A percentile compares a stretch with the other conserved stretches of the same genome.
phyloP scores from a whole-genome alignment of 1,139 yeast genomes.

The Sugiyamaella xylanicola region DNA sequence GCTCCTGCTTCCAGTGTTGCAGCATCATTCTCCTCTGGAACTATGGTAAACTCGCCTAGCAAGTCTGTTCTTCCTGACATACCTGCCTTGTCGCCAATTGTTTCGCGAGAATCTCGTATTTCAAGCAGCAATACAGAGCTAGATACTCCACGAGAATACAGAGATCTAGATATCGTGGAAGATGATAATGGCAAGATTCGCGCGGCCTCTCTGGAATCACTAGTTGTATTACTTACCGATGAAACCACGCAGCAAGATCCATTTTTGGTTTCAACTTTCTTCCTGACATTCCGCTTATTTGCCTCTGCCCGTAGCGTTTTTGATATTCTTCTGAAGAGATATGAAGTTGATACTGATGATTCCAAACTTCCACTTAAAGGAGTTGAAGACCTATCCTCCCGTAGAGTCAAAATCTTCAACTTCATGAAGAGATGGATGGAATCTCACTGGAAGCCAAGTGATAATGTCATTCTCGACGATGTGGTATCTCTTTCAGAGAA shows the following conservation, averaged over 20 bases:
- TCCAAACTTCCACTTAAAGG: conserved; percentile 33
- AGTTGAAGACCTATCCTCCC: conserved; percentile 51
- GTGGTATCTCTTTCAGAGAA: conserved; percentile 77
- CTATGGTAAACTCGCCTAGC: not conserved
- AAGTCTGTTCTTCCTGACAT: conserved; percentile 26
- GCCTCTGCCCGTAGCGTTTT: conserved; percentile 69
- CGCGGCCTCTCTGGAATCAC: conserved; percentile 79
- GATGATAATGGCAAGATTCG: conserved; percentile 56
- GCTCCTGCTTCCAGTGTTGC: conserved; percentile 14
- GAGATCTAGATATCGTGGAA: conserved; percentile 35
- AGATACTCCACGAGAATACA: not conserved
- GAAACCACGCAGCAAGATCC: conserved; percentile 66
- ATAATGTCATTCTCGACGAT: conserved; percentile 63
- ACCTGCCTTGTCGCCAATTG: conserved; percentile 28
- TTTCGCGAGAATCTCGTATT: conserved; percentile 16
- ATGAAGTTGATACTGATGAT: conserved; percentile 52
- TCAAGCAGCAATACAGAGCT: not conserved
- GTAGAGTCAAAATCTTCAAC: conserved; percentile 67
- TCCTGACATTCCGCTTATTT: conserved; percentile 77
- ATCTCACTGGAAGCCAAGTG: conserved; percentile 79
- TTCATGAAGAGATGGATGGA: conserved; percentile 83
- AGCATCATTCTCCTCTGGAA: conserved; percentile 8
- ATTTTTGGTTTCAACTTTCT: conserved; percentile 72
- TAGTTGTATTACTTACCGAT: conserved; percentile 71
- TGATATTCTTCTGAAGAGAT: conserved; percentile 68